Conservation (phyloP, 495 filamentous ascomycete species). For the Daldinia concentrica region DNA sequence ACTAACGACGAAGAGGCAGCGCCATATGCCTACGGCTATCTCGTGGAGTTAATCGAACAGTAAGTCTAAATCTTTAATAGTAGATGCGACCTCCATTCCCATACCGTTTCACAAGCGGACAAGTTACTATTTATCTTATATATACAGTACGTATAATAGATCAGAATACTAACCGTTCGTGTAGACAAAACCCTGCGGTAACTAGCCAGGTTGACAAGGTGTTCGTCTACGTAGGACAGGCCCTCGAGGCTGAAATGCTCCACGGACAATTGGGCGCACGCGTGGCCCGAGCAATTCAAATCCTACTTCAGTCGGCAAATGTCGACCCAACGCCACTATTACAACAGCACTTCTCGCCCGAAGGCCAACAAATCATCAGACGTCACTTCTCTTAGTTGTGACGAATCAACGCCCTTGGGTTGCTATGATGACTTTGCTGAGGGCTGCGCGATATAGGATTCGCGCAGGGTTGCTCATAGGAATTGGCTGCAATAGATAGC, state of each 20-base stretch:
- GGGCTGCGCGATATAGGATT: background rate
- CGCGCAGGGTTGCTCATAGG: background rate
- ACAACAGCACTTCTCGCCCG: slow-evolving; percentile 69
- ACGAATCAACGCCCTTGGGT: background rate
- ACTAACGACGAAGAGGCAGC: slow-evolving; percentile 97
- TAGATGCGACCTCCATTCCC: background rate
- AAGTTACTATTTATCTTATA: no score
- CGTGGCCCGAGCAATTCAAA: slow-evolving; percentile 77
- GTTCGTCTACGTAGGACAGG: slow-evolving; percentile 84
- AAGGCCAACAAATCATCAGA: slow-evolving; percentile 79
- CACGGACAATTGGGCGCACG: slow-evolving; percentile 80
- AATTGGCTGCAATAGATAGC: slow-evolving; percentile 12
- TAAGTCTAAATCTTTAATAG: slow-evolving; percentile 61
- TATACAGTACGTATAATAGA: background rate
- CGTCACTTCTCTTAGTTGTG: slow-evolving; percentile 69
- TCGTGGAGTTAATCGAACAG: slow-evolving; percentile 92
- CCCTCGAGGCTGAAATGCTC: slow-evolving; percentile 88
- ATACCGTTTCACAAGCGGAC: background rate
- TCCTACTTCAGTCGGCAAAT: slow-evolving; percentile 72
- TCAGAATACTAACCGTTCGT: slow-evolving; percentile 8
- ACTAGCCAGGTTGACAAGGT: slow-evolving; percentile 75
- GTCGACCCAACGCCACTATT: slow-evolving; percentile 76
- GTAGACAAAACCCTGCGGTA: slow-evolving; percentile 87
- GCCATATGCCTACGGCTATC: slow-evolving; percentile 93
- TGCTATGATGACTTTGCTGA: slow-evolving; percentile 3